A percentile compares a stretch with the other conserved stretches of the same genome.
phyloP scores from a whole-genome alignment of 2,329 filamentous ascomycete genomes.

The Colletotrichum agaves region DNA sequence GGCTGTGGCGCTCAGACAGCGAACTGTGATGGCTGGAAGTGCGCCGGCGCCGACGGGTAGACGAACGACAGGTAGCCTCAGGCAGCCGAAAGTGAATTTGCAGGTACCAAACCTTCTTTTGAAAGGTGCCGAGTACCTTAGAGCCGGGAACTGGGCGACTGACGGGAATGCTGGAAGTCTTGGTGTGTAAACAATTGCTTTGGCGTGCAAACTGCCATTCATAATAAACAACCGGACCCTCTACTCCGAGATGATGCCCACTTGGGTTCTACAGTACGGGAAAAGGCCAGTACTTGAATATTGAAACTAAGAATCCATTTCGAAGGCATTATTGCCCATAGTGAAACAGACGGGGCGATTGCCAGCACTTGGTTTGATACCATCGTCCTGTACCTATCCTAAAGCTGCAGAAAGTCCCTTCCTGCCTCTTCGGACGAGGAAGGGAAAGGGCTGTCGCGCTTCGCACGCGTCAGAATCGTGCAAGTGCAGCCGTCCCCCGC shows the following conservation, averaged over 20 bases:
- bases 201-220: neutral
- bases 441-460: conserved; percentile 23
- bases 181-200: neutral
- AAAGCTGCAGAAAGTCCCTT: neutral
- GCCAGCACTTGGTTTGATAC: neutral
- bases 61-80: conserved; percentile 8
- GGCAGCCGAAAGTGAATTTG: conserved; percentile 10
- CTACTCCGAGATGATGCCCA: neutral
- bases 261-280: neutral
- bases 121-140: neutral
- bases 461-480: conserved; percentile 38
- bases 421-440: neutral
- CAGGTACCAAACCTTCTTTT: neutral
- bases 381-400: neutral
- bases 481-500: conserved; percentile 14
- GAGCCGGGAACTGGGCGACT: neutral
- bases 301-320: neutral
- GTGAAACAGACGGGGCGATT: conserved; percentile 7
- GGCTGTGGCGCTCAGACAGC: conserved; percentile 25
- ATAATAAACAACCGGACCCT: neutral
- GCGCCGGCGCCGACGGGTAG: conserved; percentile 2
- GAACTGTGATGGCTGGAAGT: conserved; percentile 11
- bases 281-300: neutral
- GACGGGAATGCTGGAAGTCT: conserved; percentile 3
- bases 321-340: neutral